Conservation (phyloP, 2,329 filamentous ascomycete genomes). For the Fusarium sp. region DNA sequence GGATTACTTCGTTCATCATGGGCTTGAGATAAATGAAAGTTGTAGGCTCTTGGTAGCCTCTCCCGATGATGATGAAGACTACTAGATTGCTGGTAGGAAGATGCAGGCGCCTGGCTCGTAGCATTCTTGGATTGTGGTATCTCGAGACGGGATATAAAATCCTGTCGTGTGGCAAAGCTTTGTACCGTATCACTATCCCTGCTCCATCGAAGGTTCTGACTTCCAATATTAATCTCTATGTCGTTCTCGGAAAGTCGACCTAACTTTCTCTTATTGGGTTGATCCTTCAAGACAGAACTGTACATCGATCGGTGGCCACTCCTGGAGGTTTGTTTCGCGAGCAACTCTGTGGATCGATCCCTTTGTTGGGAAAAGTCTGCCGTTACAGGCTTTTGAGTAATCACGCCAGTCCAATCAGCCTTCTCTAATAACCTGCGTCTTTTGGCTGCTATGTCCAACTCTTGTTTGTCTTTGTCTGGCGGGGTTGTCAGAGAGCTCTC, state of each 20-base stretch:
- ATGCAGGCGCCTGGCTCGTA: not conserved
- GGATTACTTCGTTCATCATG: not conserved
- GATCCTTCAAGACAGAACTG: not conserved
- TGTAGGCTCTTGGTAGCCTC: not conserved
- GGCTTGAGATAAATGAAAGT: too few species aligned
- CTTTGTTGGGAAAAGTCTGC: constrained; percentile 32
- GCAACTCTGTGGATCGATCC: not conserved
- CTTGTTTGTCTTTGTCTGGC: not conserved
- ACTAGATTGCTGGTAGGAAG: not conserved
- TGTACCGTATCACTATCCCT: constrained; percentile 40
- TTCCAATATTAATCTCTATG: constrained; percentile 45
- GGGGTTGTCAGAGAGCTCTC: not conserved
- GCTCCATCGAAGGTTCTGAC: constrained; percentile 44
- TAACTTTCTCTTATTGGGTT: not conserved
- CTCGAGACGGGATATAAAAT: not conserved
- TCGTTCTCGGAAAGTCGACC: not conserved
- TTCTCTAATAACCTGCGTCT: constrained; percentile 41
- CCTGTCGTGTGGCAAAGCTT: constrained; percentile 19
- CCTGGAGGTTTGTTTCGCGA: not conserved
- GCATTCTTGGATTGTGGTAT: not conserved
- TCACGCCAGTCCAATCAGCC: constrained; percentile 46
- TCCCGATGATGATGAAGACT: not conserved
- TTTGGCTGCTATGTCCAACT: constrained; percentile 34
- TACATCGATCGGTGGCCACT: not conserved
- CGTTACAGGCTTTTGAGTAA: constrained; percentile 44